Base-by-base conservation (phyloP, 2,329 filamentous ascomycete species). In the Alternaria hordeiaustralica region DNA sequence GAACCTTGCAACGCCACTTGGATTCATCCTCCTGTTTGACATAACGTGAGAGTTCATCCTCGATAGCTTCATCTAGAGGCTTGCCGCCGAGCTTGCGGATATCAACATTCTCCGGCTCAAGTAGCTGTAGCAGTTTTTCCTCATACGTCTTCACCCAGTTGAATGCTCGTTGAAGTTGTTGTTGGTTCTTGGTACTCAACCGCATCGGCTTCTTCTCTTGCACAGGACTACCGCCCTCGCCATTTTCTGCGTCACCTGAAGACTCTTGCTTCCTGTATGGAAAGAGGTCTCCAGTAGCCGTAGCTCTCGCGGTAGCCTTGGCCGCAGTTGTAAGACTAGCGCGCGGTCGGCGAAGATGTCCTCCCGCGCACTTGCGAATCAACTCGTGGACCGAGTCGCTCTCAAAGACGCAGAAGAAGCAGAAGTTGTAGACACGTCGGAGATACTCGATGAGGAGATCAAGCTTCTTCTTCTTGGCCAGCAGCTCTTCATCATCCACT, bases 111-210 rank as follows among this genome's bases (percentile, higher is more conserved):
- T 96, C 92, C 0, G 96, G 96, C 70, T 98, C 95, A 13, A 99
- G 86, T 50, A 98, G 92, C 78, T 97, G 94, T 77, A 93, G 85
- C 55, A 99, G 87, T 83, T 99, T 99, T 76, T 99, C 96, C 78
- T 99, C 96, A 74, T 97, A 99, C 0, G 96, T 98, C 84, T 92
- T 96, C 64, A 99, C 96, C 96, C 96, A 99, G 76, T 98, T 99
- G 83, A 94, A 98, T 0, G 96, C 96, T 61, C 94, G 91, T 75
- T 96, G 92, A 13, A 98, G 88, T 78, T 98, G 96, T 78, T 96
- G 93, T 74, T 97, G 94, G 5, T 90, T 89, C 83, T 97, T 97
- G 55, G 86, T 89, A 23, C 86, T 87, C 15, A 89, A 86, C 63
- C 88, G 89, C 60, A 88, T 87, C 66, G 72, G 71, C 45, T 90